Evolutionary conservation across 2,329 filamentous ascomycete genomes (phyloP).

Genomic region (Nemania sp.): DNA sequence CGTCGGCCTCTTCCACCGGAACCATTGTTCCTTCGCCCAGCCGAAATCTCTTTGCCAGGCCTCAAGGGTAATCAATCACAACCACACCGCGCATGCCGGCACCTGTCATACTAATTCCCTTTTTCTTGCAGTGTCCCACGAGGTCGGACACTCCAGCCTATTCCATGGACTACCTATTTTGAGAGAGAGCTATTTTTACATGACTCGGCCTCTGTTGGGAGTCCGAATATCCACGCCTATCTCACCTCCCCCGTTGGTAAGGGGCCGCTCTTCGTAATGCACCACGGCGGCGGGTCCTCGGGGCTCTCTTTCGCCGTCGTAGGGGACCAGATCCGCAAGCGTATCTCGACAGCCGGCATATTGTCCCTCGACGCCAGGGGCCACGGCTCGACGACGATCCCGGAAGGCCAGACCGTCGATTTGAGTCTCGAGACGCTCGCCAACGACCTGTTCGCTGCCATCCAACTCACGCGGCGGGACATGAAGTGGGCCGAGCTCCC

Average conservation of each 20-base stretch:
- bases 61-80: slow-evolving; percentile 60
- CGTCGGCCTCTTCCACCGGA: slow-evolving; percentile 88
- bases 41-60: slow-evolving; percentile 73
- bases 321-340: slow-evolving; percentile 74
- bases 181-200: slow-evolving; percentile 81
- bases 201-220: slow-evolving; percentile 45
- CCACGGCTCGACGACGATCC: slow-evolving; percentile 74
- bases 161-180: slow-evolving; percentile 90
- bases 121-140: slow-evolving; percentile 48
- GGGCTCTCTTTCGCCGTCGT: slow-evolving; percentile 89
- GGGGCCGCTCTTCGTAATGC: slow-evolving; percentile 86
- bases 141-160: slow-evolving; percentile 64
- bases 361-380: slow-evolving; percentile 84
- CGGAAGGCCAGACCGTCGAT: slow-evolving; percentile 54
- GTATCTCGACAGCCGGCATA: slow-evolving; percentile 79
- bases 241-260: slow-evolving; percentile 76
- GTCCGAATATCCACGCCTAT: slow-evolving; percentile 80
- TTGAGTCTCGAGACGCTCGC: slow-evolving; percentile 75
- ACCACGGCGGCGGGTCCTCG: slow-evolving; percentile 93
- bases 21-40: slow-evolving; percentile 83
- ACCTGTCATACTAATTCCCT: slow-evolving; percentile 30
- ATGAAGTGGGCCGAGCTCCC: slow-evolving; percentile 78
- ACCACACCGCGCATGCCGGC: not conserved
- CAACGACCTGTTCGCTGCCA: slow-evolving; percentile 70
- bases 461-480: slow-evolving; percentile 66